phyloP scores from a whole-genome alignment of 805 yeast species.

The Candida michaelii region DNA sequence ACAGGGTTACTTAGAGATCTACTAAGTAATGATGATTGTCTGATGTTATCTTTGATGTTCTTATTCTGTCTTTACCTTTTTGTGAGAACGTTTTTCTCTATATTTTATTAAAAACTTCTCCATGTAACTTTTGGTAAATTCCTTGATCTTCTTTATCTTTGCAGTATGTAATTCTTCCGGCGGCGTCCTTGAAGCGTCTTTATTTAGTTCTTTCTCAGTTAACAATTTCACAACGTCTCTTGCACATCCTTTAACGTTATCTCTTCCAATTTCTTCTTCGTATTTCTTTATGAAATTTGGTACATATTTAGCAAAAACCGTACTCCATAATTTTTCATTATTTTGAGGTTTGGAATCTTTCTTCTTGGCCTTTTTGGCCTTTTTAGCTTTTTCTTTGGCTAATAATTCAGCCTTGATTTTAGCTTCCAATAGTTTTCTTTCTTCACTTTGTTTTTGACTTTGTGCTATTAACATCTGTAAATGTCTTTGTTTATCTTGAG shows the following conservation, averaged over 20 bases:
- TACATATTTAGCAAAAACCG: slow-evolving; percentile 65
- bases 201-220: slow-evolving; percentile 64
- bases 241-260: slow-evolving; percentile 72
- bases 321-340: slow-evolving; percentile 40
- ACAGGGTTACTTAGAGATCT: background rate
- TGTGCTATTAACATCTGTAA: slow-evolving; percentile 37
- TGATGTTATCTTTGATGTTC: background rate
- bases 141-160: slow-evolving; percentile 67
- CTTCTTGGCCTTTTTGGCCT: slow-evolving; percentile 14
- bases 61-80: background rate
- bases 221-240: slow-evolving; percentile 71
- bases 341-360: slow-evolving; percentile 7
- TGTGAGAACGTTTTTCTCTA: slow-evolving; percentile 32
- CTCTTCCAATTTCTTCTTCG: slow-evolving; percentile 67
- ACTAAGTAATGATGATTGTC: too few species aligned
- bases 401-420: slow-evolving; percentile 22
- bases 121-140: slow-evolving; percentile 64
- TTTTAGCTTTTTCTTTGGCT: slow-evolving; percentile 19
- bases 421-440: slow-evolving; percentile 28
- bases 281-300: slow-evolving; percentile 76
- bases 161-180: slow-evolving; percentile 61
- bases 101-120: slow-evolving; percentile 56
- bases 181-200: slow-evolving; percentile 41
- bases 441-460: slow-evolving; percentile 30
- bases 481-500: slow-evolving; percentile 34